phyloP scores from a whole-genome alignment of 2,329 filamentous ascomycete species.

The Drechslera avenae region DNA sequence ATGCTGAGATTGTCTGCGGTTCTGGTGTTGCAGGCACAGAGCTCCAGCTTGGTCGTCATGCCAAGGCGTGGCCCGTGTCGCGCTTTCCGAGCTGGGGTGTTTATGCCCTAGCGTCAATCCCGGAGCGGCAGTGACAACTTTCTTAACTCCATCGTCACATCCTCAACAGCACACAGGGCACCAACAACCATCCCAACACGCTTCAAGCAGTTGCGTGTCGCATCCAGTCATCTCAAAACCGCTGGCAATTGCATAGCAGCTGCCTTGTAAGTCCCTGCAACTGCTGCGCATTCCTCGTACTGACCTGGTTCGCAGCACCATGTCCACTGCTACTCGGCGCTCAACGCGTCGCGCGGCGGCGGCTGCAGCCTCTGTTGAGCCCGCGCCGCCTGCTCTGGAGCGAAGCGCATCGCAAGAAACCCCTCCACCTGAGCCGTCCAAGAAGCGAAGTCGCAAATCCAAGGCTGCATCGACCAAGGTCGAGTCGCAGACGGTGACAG shows the following conservation, averaged over 20 bases:
- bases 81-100: slow-evolving; percentile 17
- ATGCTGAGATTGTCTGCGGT: slow-evolving; percentile 31
- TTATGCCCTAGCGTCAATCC: slow-evolving; percentile 13
- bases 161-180: slow-evolving; percentile 10
- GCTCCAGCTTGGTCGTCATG: slow-evolving; percentile 30
- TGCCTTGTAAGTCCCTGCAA: slow-evolving; percentile 17
- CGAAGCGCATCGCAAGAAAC: slow-evolving; percentile 6
- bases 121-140: slow-evolving; percentile 21
- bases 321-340: slow-evolving; percentile 21
- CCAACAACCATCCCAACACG: slow-evolving; percentile 4
- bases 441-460: slow-evolving; percentile 18
- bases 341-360: slow-evolving; percentile 24
- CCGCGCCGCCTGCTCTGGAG: slow-evolving; percentile 11
- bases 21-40: slow-evolving; percentile 20
- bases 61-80: slow-evolving; percentile 22
- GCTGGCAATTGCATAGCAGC: slow-evolving; percentile 9
- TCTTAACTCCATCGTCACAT: slow-evolving; percentile 24
- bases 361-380: slow-evolving; percentile 16
- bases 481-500: slow-evolving; percentile 15
- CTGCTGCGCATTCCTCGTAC: slow-evolving; percentile 19
- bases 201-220: slow-evolving; percentile 8
- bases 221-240: slow-evolving; percentile 3
- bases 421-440: slow-evolving; percentile 11
- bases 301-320: slow-evolving; percentile 21
- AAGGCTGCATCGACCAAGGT: slow-evolving; percentile 16